Percentiles rank a stretch among this genome's conserved stretches.
Evolutionary conservation across 2,329 filamentous ascomycete genomes (phyloP).

Genomic region (Talaromyces islandicus): DNA sequence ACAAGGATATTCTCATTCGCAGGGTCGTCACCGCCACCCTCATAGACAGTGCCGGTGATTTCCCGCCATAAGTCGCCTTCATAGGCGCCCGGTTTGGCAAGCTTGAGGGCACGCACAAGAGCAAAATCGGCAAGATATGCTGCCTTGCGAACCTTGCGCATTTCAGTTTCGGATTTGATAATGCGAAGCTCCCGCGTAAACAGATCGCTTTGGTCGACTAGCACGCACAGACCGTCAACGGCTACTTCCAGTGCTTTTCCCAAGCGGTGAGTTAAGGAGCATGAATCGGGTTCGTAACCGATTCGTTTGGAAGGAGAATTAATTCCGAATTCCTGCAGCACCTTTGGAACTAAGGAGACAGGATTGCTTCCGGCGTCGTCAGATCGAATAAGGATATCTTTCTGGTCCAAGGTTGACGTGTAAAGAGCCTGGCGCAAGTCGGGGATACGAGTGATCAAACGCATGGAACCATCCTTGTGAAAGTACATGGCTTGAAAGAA

Average conservation of each 20-base stretch:
- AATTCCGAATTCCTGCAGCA: constrained; percentile 24
- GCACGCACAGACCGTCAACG: constrained; percentile 22
- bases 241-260: constrained; percentile 23
- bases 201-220: constrained; percentile 25
- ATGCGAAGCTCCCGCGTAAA: constrained; percentile 26
- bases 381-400: constrained; percentile 23
- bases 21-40: constrained; percentile 30
- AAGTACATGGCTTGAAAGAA: constrained; percentile 35
- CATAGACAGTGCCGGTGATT: constrained; percentile 28
- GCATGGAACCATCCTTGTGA: constrained; percentile 27
- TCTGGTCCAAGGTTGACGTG: constrained; percentile 25
- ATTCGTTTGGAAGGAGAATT: constrained; percentile 22
- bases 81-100: constrained; percentile 30
- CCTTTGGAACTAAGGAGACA: constrained; percentile 23
- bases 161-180: constrained; percentile 25
- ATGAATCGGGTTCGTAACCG: constrained; percentile 33
- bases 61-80: constrained; percentile 31
- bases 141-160: constrained; percentile 24
- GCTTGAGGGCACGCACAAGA: constrained; percentile 27
- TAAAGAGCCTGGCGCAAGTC: constrained; percentile 29
- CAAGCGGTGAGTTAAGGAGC: constrained; percentile 29
- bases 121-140: constrained; percentile 30
- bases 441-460: constrained; percentile 21
- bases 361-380: constrained; percentile 25
- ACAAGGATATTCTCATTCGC: constrained; percentile 31